Percentiles rank a stretch among this genome's conserved stretches.
Conservation (phyloP, 202 grass and related monocot species). For the Saccharum hybrid region DNA sequence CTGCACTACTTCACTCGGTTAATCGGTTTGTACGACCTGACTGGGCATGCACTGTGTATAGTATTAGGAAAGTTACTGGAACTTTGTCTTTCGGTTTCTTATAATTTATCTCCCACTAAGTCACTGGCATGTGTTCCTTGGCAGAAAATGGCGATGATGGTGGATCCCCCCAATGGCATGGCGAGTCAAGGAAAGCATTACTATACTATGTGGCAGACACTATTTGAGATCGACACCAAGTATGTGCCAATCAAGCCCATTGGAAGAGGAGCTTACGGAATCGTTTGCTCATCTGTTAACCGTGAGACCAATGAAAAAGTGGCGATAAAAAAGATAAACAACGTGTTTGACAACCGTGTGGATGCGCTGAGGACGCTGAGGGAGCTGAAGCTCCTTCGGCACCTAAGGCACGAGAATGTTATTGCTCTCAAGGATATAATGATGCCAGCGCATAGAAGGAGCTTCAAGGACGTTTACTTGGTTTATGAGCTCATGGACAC, state of each 20-base stretch:
- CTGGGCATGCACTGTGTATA: background rate
- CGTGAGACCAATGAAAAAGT: slow-evolving; percentile 79
- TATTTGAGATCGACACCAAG: slow-evolving; percentile 91
- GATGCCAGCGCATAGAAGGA: slow-evolving; percentile 79
- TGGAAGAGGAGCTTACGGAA: slow-evolving; percentile 78
- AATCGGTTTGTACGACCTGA: background rate
- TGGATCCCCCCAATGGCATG: slow-evolving; percentile 85
- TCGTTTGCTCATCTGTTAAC: slow-evolving; percentile 84
- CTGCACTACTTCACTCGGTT: background rate
- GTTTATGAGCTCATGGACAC: slow-evolving; percentile 94
- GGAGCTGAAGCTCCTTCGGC: slow-evolving; percentile 80
- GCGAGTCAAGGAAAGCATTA: slow-evolving; percentile 82
- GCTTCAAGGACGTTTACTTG: slow-evolving; percentile 87
- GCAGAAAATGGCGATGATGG: slow-evolving; percentile 74
- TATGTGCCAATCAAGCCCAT: slow-evolving; percentile 91
- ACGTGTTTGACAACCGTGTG: slow-evolving; percentile 81
- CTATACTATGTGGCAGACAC: slow-evolving; percentile 90
- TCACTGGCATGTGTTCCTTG: background rate
- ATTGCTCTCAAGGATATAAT: slow-evolving; percentile 88
- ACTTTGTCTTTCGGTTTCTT: background rate
- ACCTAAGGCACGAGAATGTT: slow-evolving; percentile 83
- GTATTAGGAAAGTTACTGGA: background rate
- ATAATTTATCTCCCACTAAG: background rate
- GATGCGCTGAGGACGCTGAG: slow-evolving; percentile 74
- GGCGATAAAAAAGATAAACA: slow-evolving; percentile 87